phyloP scores from a whole-genome alignment of 306 rosid genomes.

The Acmispon strigosus region DNA sequence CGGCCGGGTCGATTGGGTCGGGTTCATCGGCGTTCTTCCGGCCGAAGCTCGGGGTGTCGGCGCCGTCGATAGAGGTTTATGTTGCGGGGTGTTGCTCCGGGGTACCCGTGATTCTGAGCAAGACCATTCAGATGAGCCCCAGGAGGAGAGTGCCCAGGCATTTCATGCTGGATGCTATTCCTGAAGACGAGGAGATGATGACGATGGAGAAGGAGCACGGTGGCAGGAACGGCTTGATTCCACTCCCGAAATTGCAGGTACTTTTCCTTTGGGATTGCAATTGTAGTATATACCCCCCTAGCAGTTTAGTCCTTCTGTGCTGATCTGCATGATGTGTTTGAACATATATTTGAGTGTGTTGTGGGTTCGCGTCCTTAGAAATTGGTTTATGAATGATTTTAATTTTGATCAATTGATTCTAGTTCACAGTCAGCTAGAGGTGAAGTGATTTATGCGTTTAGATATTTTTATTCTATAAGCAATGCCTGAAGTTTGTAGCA shows the following conservation, averaged over 20 bases:
- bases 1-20: constrained; percentile 47
- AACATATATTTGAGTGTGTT: not conserved
- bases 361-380: too few species aligned
- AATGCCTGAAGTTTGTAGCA: too few species aligned
- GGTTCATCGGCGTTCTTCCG: constrained; percentile 64
- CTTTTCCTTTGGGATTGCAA: not conserved
- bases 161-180: constrained; percentile 65
- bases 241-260: constrained; percentile 53
- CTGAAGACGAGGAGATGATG: constrained; percentile 72
- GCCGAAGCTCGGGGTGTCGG: constrained; percentile 66
- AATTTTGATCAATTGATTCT: too few species aligned
- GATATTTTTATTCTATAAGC: too few species aligned
- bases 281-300: not conserved
- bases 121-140: constrained; percentile 67
- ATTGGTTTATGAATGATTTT: too few species aligned
- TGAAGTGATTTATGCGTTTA: not conserved
- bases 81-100: constrained; percentile 85
- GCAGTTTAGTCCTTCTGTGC: not conserved
- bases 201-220: constrained; percentile 42
- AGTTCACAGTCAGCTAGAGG: too few species aligned
- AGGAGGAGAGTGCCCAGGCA: constrained; percentile 53
- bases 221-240: constrained; percentile 29
- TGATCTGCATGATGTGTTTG: not conserved
- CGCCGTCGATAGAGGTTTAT: constrained; percentile 75
- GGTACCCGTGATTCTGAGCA: constrained; percentile 66